Evolutionary conservation across 495 filamentous ascomycete species (phyloP).

Genomic region (Penicillium chermesinum): DNA sequence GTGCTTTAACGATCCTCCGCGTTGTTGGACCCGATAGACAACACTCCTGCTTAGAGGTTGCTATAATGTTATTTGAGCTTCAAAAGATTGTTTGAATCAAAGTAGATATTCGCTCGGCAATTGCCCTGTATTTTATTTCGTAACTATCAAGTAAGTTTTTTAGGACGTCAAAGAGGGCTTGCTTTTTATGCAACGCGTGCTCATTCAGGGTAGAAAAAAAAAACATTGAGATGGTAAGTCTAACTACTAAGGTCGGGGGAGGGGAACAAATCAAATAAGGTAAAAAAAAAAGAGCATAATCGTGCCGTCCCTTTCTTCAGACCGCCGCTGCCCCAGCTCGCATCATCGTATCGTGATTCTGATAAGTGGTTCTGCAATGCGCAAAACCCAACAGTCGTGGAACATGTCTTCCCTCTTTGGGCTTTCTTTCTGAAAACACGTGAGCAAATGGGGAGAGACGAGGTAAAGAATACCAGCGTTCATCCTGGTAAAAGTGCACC

Average conservation of each 20-base stretch:
- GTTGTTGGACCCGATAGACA: too few species aligned
- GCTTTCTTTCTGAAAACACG: slow-evolving; percentile 1
- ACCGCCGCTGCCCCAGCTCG: slow-evolving; percentile 35
- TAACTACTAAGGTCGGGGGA: slow-evolving; percentile 40
- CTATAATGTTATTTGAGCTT: too few species aligned
- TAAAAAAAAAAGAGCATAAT: slow-evolving; percentile 37
- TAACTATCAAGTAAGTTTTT: background rate
- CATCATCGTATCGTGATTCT: slow-evolving; percentile 44
- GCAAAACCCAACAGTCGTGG: slow-evolving; percentile 19
- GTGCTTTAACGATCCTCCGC: too few species aligned
- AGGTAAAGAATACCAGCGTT: slow-evolving; percentile 5
- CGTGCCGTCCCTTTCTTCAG: slow-evolving; percentile 35
- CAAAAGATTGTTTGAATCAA: background rate
- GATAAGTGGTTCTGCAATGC: slow-evolving; percentile 16
- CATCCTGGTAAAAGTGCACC: slow-evolving; percentile 11
- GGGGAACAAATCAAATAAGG: slow-evolving; percentile 21
- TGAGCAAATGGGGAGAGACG: slow-evolving; percentile 4
- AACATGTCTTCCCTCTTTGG: slow-evolving; percentile 10
- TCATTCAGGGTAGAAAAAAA: slow-evolving; percentile 19
- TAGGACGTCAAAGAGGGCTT: slow-evolving; percentile 18
- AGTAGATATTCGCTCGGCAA: background rate
- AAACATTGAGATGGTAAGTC: slow-evolving; percentile 38
- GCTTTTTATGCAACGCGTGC: slow-evolving; percentile 16
- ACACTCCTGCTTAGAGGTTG: too few species aligned
- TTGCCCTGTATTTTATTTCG: background rate